Evolutionary conservation across 352 stramenopile genomes (phyloP).

Genomic region (Pythium volutum): DNA sequence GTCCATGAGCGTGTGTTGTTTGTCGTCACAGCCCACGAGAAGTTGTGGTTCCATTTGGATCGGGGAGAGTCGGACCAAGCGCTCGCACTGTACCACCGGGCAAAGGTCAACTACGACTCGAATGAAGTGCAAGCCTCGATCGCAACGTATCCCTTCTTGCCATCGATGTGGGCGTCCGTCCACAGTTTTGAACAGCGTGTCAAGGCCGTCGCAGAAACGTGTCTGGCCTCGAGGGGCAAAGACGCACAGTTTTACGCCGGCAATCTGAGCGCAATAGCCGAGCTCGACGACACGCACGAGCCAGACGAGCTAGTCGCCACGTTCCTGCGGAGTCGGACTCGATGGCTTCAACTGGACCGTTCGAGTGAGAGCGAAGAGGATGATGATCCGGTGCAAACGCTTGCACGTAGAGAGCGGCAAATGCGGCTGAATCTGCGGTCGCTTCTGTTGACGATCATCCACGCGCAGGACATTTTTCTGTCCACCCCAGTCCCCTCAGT

Average conservation of each 20-base stretch:
- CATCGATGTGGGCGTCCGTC: constrained; percentile 61
- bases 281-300: constrained; percentile 31
- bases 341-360: constrained; percentile 42
- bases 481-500: background rate
- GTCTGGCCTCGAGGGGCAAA: constrained; percentile 51
- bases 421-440: constrained; percentile 62
- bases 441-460: constrained; percentile 47
- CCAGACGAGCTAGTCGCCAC: constrained; percentile 36
- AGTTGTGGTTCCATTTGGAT: constrained; percentile 71
- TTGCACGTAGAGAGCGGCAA: constrained; percentile 28
- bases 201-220: constrained; percentile 39
- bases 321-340: constrained; percentile 50
- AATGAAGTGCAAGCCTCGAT: constrained; percentile 19
- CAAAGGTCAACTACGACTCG: constrained; percentile 30
- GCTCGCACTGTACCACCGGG: constrained; percentile 43
- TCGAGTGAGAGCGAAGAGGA: constrained; percentile 3
- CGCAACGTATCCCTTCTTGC: constrained; percentile 56
- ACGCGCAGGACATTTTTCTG: constrained; percentile 61
- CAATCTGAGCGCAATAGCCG: constrained; percentile 50
- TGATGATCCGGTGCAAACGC: background rate
- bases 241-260: constrained; percentile 59
- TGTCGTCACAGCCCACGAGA: constrained; percentile 54
- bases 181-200: constrained; percentile 68
- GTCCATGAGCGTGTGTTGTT: constrained; percentile 43
- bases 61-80: constrained; percentile 52